Base-by-base conservation (phyloP, 2,329 filamentous ascomycete genomes). In the Fusarium heterosporum region DNA sequence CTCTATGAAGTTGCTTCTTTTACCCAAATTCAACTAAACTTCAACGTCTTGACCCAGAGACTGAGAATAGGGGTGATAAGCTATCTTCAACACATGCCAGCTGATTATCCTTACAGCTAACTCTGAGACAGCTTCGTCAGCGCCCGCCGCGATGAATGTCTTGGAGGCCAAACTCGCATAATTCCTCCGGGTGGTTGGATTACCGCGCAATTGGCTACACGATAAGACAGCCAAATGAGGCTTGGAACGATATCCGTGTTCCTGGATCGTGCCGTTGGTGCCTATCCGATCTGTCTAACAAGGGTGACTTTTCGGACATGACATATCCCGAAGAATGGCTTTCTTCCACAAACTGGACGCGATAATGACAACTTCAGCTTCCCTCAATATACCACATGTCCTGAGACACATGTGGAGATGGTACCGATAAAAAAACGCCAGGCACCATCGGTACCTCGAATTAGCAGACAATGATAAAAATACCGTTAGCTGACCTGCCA, bases 181-280 rank as follows among this genome's bases (percentile, higher is more conserved):
- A 49, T 49, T 25, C 29, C 55, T 40, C 52, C 46, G 47, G 34
- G 30, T 49, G 39, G 48, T 53, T 49, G 43, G 41, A 54, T 66
- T 58, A 51, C 36, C 34, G 34, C 42, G 32, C 39, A 28, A 41
- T 45, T 36, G 39, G 36, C 39, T 47, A n/a, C 39, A 52, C 19
- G 38, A 34, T 47, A 53, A 62, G 49, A 43, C 38, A 46, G 19
- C 39, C 43, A 55, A 53, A 51, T 61, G 60, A 64, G 47, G 57
- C 51, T 66, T 67, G 45, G 17, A 52, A 32, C n/a, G 19, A 28
- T 28, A 41, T 26, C 19, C 26, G 34, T 47, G 29, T 34, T 36
- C 40, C 36, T 58, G 40, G 30, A 17, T 29, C 40, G 8, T 48
- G 16, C 26, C 30, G 51, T 60, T 64, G 52, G 53, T 43, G 39